phyloP scores from a whole-genome alignment of 495 filamentous ascomycete genomes.

The Neurospora sp. region DNA sequence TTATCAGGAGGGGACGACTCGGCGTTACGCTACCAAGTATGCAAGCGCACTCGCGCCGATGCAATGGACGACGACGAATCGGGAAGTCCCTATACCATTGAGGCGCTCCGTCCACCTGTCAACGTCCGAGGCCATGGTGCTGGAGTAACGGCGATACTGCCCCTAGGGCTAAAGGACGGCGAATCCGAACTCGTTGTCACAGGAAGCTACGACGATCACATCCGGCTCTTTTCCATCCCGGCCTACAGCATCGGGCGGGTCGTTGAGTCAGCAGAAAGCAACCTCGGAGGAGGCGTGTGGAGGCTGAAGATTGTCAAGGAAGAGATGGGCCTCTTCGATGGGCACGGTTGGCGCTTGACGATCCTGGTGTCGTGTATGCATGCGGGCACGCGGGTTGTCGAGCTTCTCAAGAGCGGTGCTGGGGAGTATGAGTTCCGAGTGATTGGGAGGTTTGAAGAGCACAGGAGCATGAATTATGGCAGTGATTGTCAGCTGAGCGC shows the following conservation, averaged over 20 bases:
- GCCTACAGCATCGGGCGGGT: conserved; percentile 14
- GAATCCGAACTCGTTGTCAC: conserved; percentile 56
- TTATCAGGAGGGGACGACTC: conserved; percentile 67
- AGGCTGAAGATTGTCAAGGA: conserved; percentile 53
- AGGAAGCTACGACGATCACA: conserved; percentile 83
- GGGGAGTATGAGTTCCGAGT: conserved; percentile 54
- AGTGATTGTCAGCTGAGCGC: conserved; percentile 54
- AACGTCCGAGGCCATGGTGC: conserved; percentile 54
- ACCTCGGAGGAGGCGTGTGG: conserved; percentile 87
- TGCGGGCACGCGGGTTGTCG: conserved; percentile 63
- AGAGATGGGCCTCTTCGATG: conserved; percentile 1
- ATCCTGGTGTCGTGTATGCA: conserved; percentile 93
- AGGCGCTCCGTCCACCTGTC: conserved; percentile 23
- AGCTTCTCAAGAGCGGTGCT: conserved; percentile 13
- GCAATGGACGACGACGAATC: neutral
- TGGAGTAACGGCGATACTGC: conserved; percentile 82
- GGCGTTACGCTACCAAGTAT: conserved; percentile 27
- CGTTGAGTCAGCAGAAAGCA: conserved; percentile 48
- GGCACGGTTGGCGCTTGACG: conserved; percentile 27
- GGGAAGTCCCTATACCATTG: conserved; percentile 26
- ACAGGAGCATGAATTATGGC: conserved; percentile 94
- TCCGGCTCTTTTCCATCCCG: conserved; percentile 50
- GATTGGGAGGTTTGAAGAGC: conserved; percentile 68
- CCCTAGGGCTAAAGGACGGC: conserved; percentile 36
- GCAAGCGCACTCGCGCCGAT: conserved; percentile 5